Base-by-base conservation (phyloP, 2,329 filamentous ascomycete species). In the Neofusicoccum ribis region DNA sequence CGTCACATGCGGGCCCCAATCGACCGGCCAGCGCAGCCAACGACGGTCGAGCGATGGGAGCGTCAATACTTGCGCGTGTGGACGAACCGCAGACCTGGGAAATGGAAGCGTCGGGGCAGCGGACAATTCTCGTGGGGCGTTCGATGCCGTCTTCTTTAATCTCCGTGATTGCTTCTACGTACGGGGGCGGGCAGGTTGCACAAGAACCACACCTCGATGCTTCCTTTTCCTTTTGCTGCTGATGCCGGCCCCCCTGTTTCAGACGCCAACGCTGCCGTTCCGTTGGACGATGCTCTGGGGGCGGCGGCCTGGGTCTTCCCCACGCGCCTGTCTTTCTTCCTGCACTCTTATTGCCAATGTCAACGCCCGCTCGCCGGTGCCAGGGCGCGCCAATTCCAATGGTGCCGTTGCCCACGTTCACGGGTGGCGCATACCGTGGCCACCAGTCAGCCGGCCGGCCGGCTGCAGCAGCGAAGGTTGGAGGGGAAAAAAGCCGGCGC, bases 91-190 rank as follows among this genome's bases (percentile, higher is more conserved):
- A 44, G 23, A n/a, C 14, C 39, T 58, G 54, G 54, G 20, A 43
- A 39, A 7, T 5, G 5, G 27, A 31, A 31, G 27, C 27, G n/a
- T 6, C 17, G 7, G 17, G 12, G 14, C 17, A 11, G 52, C 31
- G 20, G 37, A 15, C 52, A 23, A 44, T 58, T 58, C 54, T 58
- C 54, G 54, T 58, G 27, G 39, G 54, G 54, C 54, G 39, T 58
- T 39, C 20, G 44, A 23, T 23, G 54, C n/a, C 36, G 8, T 46
- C n/a, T 58, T 44, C 39, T 58, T 58, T 58, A 58, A 58, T 58
- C 54, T 58, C 54, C 54, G 54, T 17, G 8, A 34, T 37, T n/a
- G 50, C 50, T 23, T 39, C 12, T 31, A 9, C 11, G 5, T 14
- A 31, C 27, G 27, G 27, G 27, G 27, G 27, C 27, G 4, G 52